Conservation (phyloP, 2,329 filamentous ascomycete genomes). For the Zasmidium angulare region DNA sequence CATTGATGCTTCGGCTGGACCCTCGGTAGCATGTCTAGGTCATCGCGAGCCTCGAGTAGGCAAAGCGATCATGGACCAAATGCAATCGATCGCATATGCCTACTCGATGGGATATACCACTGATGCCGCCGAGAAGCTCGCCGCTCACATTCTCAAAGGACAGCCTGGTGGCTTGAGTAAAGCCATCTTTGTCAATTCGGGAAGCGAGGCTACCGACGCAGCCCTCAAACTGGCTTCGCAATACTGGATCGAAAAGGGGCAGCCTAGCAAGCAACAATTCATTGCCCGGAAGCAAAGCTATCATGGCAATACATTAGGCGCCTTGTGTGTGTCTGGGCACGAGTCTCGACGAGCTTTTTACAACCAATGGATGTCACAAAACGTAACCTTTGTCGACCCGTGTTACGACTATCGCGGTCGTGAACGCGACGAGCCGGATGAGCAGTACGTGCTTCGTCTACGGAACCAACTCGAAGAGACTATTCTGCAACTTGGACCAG, state of each 20-base stretch:
- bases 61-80: slow-evolving; percentile 58
- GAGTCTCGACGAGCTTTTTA: slow-evolving; percentile 34
- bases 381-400: slow-evolving; percentile 29
- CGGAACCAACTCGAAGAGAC: slow-evolving; percentile 49
- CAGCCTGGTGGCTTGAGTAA: slow-evolving; percentile 3
- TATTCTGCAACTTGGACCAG: slow-evolving; percentile 46
- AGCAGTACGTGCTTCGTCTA: slow-evolving; percentile 42
- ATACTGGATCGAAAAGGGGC: slow-evolving; percentile 44
- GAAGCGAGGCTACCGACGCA: slow-evolving; percentile 45
- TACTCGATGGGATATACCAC: slow-evolving; percentile 58
- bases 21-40: slow-evolving; percentile 19
- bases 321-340: slow-evolving; percentile 43
- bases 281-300: slow-evolving; percentile 48
- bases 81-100: slow-evolving; percentile 57
- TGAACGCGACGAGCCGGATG: slow-evolving; percentile 37
- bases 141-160: slow-evolving; percentile 21
- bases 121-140: slow-evolving; percentile 52
- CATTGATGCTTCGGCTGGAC: slow-evolving; percentile 18
- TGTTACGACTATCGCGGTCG: slow-evolving; percentile 38
- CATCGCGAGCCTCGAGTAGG: slow-evolving; percentile 42
- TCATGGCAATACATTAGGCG: slow-evolving; percentile 52
- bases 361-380: slow-evolving; percentile 29
- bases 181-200: slow-evolving; percentile 18
- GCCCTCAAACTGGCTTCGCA: slow-evolving; percentile 51
- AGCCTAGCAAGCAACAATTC: slow-evolving; percentile 40